These are phyloP conservation scores for Aspergillus hiratsukae DNA, from an alignment of 2,329 filamentous ascomycete genomes.

Conservation along the genomic window DNA sequence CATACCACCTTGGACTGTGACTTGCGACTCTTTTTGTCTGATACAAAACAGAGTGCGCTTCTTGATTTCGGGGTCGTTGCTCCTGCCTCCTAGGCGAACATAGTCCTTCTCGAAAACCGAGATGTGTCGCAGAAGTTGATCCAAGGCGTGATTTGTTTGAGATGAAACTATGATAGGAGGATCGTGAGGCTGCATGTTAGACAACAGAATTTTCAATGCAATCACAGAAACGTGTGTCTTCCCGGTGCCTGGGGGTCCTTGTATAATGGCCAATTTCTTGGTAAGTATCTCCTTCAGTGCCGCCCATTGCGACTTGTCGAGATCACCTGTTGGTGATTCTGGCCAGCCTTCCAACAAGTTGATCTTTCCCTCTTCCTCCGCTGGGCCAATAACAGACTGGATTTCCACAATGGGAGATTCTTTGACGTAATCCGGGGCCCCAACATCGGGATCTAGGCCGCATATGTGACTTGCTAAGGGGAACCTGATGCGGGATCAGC, in stretches of 20 bases:
- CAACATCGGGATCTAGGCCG: constrained; percentile 34
- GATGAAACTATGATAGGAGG: constrained; percentile 74
- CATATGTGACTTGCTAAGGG: constrained; percentile 44
- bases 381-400: constrained; percentile 36
- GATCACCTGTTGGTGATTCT: constrained; percentile 31
- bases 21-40: constrained; percentile 33
- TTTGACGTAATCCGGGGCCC: constrained; percentile 51
- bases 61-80: constrained; percentile 61
- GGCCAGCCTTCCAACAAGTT: constrained; percentile 57
- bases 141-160: constrained; percentile 86
- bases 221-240: constrained; percentile 80
- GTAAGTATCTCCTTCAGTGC: constrained; percentile 68
- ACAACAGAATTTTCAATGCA: constrained; percentile 62
- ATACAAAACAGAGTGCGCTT: constrained; percentile 64
- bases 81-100: constrained; percentile 65
- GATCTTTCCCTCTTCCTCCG: constrained; percentile 41
- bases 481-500: constrained; percentile 32
- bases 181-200: constrained; percentile 52
- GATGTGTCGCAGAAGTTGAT: constrained; percentile 69
- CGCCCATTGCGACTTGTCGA: constrained; percentile 67
- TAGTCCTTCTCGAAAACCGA: constrained; percentile 59
- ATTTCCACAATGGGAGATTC: constrained; percentile 50
- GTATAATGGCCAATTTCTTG: constrained; percentile 68
- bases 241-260: constrained; percentile 74
- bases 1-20: constrained; percentile 38